Base-by-base conservation (phyloP, 129 eudicot species). In the Chrysanthemum lavandulifolium region DNA sequence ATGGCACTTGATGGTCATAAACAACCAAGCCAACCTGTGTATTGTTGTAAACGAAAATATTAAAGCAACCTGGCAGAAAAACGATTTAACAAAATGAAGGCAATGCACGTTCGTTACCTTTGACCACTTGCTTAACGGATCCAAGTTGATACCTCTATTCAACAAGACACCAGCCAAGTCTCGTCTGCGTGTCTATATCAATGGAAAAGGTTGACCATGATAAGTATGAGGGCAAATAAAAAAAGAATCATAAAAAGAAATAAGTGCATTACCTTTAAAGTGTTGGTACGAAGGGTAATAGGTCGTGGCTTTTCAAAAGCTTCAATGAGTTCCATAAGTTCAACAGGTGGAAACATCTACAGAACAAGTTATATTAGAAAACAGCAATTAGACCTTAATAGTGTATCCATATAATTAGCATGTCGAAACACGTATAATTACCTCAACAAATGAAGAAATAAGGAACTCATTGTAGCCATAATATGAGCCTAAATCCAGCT, bases 261-360 rank as follows among this genome's bases (percentile, higher is more conserved):
- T 62, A 52, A 23, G 66, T 12, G 3, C 13, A 72, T 58, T 71
- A 94, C 98, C 96, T 90, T 94, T 63, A 94, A 78, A 61, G 98
- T 90, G 84, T 94, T 94, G 47, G 97, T 84, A 43, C 98, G 91
- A 16, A 94, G 79, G 72, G 87, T 86, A 13, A 90, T 86, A 45
- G 97, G 97, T 14, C 98, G 85, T 66, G 96, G 97, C 84, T 88
- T 94, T 83, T 90, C 98, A 88, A 94, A 90, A 74, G 97, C 92
- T 88, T 94, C 98, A 80, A 94, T 88, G 10, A 94, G 93, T 84
- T 94, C 92, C 89, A 90, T 73, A 21, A 94, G 90, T 73, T 94
- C 98, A 81, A 79, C 85, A 77, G 83, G 89, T n/a, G 97, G 97
- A 81, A 94, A 94, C 97, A 94, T 79, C 98, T 94, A 82, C 51